These are phyloP conservation scores for Pisolithus microcarpus DNA, from an alignment of 768 basidiomycete genomes.

Conservation along the genomic window DNA sequence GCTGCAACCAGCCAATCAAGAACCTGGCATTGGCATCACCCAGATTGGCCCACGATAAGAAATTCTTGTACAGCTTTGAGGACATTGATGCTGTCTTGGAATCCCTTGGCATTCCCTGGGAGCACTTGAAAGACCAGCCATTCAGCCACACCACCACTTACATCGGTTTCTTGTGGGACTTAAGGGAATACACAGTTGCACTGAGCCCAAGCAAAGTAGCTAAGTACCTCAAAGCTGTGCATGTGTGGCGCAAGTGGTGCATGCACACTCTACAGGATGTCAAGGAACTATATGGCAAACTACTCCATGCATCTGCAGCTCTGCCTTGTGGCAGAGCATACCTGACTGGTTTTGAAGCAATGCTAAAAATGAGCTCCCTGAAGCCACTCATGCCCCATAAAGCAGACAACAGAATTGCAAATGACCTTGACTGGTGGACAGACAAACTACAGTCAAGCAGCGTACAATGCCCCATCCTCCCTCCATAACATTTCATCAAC, in stretches of 20 bases:
- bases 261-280: conserved; percentile 22
- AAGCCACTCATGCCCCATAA: conserved; percentile 25
- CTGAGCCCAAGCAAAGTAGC: conserved; percentile 16
- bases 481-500: background rate
- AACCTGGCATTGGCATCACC: conserved; percentile 20
- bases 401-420: background rate
- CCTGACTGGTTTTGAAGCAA: conserved; percentile 33
- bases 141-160: conserved; percentile 18
- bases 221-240: conserved; percentile 19
- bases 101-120: conserved; percentile 26
- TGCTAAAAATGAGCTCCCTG: conserved; percentile 23
- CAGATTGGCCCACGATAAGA: conserved; percentile 12
- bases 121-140: conserved; percentile 19
- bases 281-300: background rate
- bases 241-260: conserved; percentile 5
- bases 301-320: conserved; percentile 12
- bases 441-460: background rate
- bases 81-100: conserved; percentile 34
- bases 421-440: conserved; percentile 34
- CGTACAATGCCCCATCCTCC: background rate
- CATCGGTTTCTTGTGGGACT: conserved; percentile 29
- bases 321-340: conserved; percentile 30
- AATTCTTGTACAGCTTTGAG: conserved; percentile 15
- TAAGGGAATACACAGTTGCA: conserved; percentile 13
- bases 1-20: conserved; percentile 11